Percentiles rank a stretch among this genome's conserved stretches.
Evolutionary conservation across 2,329 filamentous ascomycete genomes (phyloP).

Genomic region (Pezicula carpinea): DNA sequence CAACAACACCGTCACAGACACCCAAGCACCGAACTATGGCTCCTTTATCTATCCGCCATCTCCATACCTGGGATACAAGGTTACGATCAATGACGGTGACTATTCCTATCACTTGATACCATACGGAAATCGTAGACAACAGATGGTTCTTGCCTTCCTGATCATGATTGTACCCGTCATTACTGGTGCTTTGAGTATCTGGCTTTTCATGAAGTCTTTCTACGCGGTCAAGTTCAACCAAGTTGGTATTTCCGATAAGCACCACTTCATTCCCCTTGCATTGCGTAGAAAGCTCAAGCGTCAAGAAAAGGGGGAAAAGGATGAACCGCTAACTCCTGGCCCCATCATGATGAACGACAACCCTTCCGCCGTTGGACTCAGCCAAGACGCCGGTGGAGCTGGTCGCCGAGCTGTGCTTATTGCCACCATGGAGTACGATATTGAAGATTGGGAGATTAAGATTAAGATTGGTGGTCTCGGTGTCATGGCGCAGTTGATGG

Average conservation of each 20-base stretch:
- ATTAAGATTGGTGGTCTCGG: conserved; percentile 67
- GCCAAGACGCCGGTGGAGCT: neutral
- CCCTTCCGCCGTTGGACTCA: neutral
- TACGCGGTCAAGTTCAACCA: conserved; percentile 50
- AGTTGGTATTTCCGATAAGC: conserved; percentile 35
- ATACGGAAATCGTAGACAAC: conserved; percentile 20
- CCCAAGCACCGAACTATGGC: neutral
- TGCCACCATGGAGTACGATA: conserved; percentile 67
- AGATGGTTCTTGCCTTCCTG: conserved; percentile 48
- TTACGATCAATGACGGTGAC: conserved; percentile 42
- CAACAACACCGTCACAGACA: conserved; percentile 45
- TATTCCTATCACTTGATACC: neutral
- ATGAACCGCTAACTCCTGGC: neutral
- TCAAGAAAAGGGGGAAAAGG: conserved; percentile 13
- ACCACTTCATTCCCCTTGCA: conserved; percentile 1
- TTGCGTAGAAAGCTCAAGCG: neutral
- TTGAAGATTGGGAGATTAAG: conserved; percentile 64
- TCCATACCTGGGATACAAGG: conserved; percentile 49
- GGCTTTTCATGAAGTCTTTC: conserved; percentile 53
- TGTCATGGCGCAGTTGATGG: conserved; percentile 64
- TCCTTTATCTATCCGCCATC: conserved; percentile 36
- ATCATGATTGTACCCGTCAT: conserved; percentile 47
- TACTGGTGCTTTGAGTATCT: conserved; percentile 45
- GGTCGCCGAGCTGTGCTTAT: conserved; percentile 51
- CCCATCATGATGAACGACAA: conserved; percentile 1